Conservation (phyloP, 768 basidiomycete genomes). For the Pholiota microspora region DNA sequence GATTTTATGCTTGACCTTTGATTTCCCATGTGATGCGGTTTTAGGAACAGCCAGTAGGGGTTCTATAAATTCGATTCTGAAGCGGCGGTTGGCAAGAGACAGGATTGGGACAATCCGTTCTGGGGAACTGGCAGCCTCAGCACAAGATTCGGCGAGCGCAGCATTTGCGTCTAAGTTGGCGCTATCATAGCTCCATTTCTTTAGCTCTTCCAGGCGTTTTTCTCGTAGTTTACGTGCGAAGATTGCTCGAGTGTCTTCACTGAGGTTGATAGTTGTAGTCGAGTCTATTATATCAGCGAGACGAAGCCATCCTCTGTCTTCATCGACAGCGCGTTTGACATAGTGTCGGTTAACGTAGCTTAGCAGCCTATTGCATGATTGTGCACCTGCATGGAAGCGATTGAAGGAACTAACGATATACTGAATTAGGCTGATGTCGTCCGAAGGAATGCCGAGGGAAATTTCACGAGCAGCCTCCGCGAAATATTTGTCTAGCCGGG, state of each 20-base stretch:
- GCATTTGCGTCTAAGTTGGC: constrained; percentile 46
- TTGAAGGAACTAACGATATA: constrained; percentile 73
- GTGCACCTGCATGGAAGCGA: constrained; percentile 66
- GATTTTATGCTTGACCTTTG: constrained; percentile 48
- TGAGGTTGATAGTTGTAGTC: constrained; percentile 48
- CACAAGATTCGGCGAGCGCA: constrained; percentile 62
- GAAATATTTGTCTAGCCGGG: constrained; percentile 71
- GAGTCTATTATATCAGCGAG: constrained; percentile 63
- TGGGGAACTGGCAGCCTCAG: constrained; percentile 67
- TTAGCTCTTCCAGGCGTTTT: constrained; percentile 58
- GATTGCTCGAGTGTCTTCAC: constrained; percentile 57
- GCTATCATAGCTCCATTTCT: constrained; percentile 67
- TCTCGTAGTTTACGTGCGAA: constrained; percentile 58
- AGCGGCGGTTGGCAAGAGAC: constrained; percentile 67
- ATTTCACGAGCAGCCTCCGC: constrained; percentile 59
- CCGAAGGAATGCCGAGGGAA: constrained; percentile 59
- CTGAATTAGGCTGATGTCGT: constrained; percentile 63
- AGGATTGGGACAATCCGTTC: constrained; percentile 66
- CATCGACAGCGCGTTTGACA: constrained; percentile 73
- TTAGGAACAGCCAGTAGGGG: constrained; percentile 69
- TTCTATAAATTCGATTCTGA: constrained; percentile 71
- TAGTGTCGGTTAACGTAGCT: constrained; percentile 81
- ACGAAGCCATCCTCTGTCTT: constrained; percentile 77
- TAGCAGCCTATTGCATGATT: constrained; percentile 68
- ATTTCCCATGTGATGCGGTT: constrained; percentile 53